These are phyloP conservation scores for Epichloe festucae DNA, from an alignment of 2,329 filamentous ascomycete genomes.

Conservation along the genomic window DNA sequence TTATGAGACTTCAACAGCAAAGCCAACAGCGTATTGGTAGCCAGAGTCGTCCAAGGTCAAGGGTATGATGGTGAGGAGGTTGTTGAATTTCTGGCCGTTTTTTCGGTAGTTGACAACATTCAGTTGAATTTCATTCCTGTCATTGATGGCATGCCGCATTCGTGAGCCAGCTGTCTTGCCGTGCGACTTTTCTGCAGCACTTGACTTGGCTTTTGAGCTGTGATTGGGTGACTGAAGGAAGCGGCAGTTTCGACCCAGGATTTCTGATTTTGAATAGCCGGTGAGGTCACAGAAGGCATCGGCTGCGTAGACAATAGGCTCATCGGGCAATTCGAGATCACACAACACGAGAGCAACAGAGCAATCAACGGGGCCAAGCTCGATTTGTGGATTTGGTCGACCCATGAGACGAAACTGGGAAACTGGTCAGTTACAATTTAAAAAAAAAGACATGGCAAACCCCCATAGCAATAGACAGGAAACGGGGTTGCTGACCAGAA, in stretches of 20 bases:
- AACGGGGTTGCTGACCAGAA: slow-evolving; percentile 31
- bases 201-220: background rate
- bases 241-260: slow-evolving; percentile 68
- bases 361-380: slow-evolving; percentile 70
- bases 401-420: slow-evolving; percentile 47
- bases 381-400: slow-evolving; percentile 60
- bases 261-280: slow-evolving; percentile 62
- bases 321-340: slow-evolving; percentile 60
- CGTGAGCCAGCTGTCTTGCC: slow-evolving; percentile 43
- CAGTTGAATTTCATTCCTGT: slow-evolving; percentile 33
- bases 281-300: slow-evolving; percentile 69
- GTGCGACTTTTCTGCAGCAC: background rate
- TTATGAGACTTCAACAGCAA: slow-evolving; percentile 54
- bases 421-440: background rate
- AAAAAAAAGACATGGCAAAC: background rate
- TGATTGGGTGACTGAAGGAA: slow-evolving; percentile 70
- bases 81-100: slow-evolving; percentile 67
- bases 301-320: slow-evolving; percentile 73
- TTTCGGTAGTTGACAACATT: slow-evolving; percentile 68
- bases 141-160: slow-evolving; percentile 33
- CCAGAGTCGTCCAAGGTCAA: slow-evolving; percentile 53
- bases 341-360: slow-evolving; percentile 77
- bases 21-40: slow-evolving; percentile 65
- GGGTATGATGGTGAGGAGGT: slow-evolving; percentile 75
- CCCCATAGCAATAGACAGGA: too few relatives aligned